These are phyloP conservation scores for Diaporthe eres DNA, from an alignment of 2,329 filamentous ascomycete species.

Conservation along the genomic window DNA sequence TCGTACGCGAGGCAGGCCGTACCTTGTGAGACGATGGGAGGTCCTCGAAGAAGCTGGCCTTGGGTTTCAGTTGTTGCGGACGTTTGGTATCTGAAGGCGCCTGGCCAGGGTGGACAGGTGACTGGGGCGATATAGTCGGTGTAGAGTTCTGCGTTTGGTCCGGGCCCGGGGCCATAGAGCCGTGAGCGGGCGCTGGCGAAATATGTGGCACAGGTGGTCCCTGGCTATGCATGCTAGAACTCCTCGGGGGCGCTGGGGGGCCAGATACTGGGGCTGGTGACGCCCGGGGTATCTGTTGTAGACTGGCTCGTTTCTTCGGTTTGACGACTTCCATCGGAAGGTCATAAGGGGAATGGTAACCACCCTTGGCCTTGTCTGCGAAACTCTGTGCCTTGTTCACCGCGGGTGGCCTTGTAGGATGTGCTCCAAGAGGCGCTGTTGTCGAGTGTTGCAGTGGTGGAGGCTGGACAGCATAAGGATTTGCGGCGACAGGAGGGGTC, in stretches of 20 bases:
- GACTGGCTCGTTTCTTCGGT: slow-evolving; percentile 75
- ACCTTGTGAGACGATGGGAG: slow-evolving; percentile 75
- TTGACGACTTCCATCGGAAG: slow-evolving; percentile 90
- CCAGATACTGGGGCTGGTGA: slow-evolving; percentile 54
- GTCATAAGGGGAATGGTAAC: slow-evolving; percentile 95
- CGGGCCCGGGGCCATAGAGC: slow-evolving; percentile 37
- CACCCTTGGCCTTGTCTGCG: slow-evolving; percentile 88
- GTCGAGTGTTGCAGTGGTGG: slow-evolving; percentile 46
- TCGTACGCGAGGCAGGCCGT: slow-evolving; percentile 72
- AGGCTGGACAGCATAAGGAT: slow-evolving; percentile 43
- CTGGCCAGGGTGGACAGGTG: slow-evolving; percentile 55
- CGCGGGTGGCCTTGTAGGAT: slow-evolving; percentile 57
- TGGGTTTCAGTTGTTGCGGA: slow-evolving; percentile 53
- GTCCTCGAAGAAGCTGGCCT: slow-evolving; percentile 82
- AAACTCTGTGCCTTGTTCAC: slow-evolving; percentile 82
- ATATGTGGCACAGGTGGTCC: slow-evolving; percentile 47
- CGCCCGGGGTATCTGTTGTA: slow-evolving; percentile 66
- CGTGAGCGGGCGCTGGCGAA: slow-evolving; percentile 42
- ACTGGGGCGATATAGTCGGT: slow-evolving; percentile 52
- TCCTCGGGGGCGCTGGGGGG: slow-evolving; percentile 67
- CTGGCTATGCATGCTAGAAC: slow-evolving; percentile 68
- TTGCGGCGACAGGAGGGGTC: slow-evolving; percentile 36
- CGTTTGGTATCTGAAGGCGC: slow-evolving; percentile 52
- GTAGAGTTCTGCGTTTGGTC: slow-evolving; percentile 47
- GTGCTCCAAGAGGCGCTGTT: slow-evolving; percentile 55